phyloP scores from a whole-genome alignment of 805 yeast species.

The Kazachstania africana region DNA sequence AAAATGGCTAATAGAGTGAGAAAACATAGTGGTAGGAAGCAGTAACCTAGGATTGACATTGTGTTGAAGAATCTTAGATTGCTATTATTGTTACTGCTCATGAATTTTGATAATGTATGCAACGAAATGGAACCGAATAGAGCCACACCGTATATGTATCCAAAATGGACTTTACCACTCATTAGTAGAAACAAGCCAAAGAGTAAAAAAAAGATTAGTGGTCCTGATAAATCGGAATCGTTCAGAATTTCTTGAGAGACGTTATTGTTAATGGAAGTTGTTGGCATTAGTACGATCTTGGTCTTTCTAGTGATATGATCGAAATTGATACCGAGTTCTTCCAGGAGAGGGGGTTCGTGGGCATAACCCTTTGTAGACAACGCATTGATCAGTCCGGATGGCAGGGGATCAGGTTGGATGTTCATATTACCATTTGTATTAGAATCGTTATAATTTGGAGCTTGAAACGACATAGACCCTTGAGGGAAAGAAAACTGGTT shows the following conservation, averaged over 20 bases:
- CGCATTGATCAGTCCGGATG: constrained; percentile 79
- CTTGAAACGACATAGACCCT: constrained; percentile 27
- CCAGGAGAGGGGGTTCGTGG: constrained; percentile 86
- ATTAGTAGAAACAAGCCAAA: constrained; percentile 75
- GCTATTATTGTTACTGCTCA: constrained; percentile 47
- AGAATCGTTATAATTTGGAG: neutral
- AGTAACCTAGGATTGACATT: constrained; percentile 88
- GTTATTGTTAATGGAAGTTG: constrained; percentile 33
- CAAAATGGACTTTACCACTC: constrained; percentile 92
- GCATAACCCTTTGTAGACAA: constrained; percentile 88
- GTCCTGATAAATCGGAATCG: constrained; percentile 93
- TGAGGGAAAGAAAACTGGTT: constrained; percentile 24
- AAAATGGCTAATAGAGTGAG: constrained; percentile 48
- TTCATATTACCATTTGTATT: constrained; percentile 5
- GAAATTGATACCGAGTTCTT: constrained; percentile 90
- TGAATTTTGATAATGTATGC: constrained; percentile 73
- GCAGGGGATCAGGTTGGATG: constrained; percentile 31
- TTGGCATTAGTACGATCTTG: constrained; percentile 72
- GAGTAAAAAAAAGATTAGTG: constrained; percentile 73
- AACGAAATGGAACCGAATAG: constrained; percentile 77
- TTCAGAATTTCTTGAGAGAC: constrained; percentile 66
- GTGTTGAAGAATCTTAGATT: constrained; percentile 45
- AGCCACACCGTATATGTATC: constrained; percentile 94
- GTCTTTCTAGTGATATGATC: constrained; percentile 79
- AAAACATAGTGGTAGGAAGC: constrained; percentile 74